A percentile compares a stretch with the other conserved stretches of the same genome.
phyloP scores from a whole-genome alignment of 768 basidiomycete species.

The Xerocomus potaroensis region DNA sequence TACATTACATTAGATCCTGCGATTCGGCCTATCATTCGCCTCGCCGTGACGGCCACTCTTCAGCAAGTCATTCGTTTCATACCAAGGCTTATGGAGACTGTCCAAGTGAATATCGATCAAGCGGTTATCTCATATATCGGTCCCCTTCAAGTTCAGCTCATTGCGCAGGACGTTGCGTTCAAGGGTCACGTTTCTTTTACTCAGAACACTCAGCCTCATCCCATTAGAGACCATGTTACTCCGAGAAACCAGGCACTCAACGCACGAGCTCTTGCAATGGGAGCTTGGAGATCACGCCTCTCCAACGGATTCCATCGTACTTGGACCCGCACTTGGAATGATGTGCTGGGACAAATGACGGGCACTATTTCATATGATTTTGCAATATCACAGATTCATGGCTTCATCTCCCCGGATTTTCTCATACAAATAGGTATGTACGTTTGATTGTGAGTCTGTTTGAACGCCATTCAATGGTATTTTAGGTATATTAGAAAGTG shows the following conservation, averaged over 20 bases:
- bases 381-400: conserved; percentile 44
- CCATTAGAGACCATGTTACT: conserved; percentile 10
- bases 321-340: conserved; percentile 66
- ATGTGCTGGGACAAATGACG: conserved; percentile 61
- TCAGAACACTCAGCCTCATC: conserved; percentile 38
- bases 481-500: conserved; percentile 23
- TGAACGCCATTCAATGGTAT: background rate
- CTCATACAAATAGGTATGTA: conserved; percentile 31
- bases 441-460: conserved; percentile 4
- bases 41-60: conserved; percentile 48
- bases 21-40: conserved; percentile 58
- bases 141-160: conserved; percentile 49
- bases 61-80: conserved; percentile 60
- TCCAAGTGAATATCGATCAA: conserved; percentile 64
- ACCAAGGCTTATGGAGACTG: conserved; percentile 61
- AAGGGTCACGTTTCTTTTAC: conserved; percentile 53
- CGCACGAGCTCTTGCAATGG: conserved; percentile 43
- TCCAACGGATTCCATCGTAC: conserved; percentile 58
- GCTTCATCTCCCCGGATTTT: conserved; percentile 32
- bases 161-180: conserved; percentile 46
- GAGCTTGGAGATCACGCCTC: conserved; percentile 61
- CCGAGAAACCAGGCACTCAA: conserved; percentile 15
- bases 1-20: conserved; percentile 52
- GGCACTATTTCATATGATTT: conserved; percentile 53
- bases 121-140: conserved; percentile 49